Evolutionary conservation across 768 basidiomycete species (phyloP), one percentile per base, ranked within the genome.

Genomic region (Mycena rebaudengoi): DNA sequence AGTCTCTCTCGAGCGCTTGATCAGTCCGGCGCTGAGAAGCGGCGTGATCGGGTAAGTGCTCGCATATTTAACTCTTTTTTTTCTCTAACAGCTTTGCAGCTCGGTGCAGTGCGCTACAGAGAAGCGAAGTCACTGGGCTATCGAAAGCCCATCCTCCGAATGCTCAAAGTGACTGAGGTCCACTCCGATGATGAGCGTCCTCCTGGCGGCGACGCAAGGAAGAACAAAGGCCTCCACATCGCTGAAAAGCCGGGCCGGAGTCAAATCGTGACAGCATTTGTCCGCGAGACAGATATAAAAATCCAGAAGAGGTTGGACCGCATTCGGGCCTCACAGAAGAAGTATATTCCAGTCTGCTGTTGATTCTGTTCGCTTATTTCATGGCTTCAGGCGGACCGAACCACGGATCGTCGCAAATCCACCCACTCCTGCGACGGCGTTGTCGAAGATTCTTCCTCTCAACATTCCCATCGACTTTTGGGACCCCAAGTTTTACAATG

Each of bases 151-250:
- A 28, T 57, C 7, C 32, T 57, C 5, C 43, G 43, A 18, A 18
- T 37, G 43, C 14, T 44, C 4, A 44, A 44, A 29, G 26, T 26
- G 4, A 16, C 35, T 16, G 55, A 20, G 3, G 21, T 12, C 20
- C 43, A 57, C 21, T 57, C 55, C 2, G 55, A 57, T 29, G 55
- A 57, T 18, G 43, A 57, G 29, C 39, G 49, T 13, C 49, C 49
- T 10, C 13, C 12, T 3, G 49, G 49, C 13, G 49, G 49, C 12
- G 49, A 51, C 37, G 32, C 49, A 14, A 51, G 32, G 25, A 39
- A 54, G 52, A 39, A 41, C 8, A 40, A 39, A 14, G 52, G 52
- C 4, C 26, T 54, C n/a, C n/a, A n/a, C n/a, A n/a, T n/a, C n/a
- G n/a, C n/a, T n/a, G n/a, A n/a, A n/a, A n/a, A n/a, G n/a, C n/a